These are phyloP conservation scores for Allantophomopsis cytisporea DNA, from an alignment of 2,329 filamentous ascomycete species.

Conservation along the genomic window DNA sequence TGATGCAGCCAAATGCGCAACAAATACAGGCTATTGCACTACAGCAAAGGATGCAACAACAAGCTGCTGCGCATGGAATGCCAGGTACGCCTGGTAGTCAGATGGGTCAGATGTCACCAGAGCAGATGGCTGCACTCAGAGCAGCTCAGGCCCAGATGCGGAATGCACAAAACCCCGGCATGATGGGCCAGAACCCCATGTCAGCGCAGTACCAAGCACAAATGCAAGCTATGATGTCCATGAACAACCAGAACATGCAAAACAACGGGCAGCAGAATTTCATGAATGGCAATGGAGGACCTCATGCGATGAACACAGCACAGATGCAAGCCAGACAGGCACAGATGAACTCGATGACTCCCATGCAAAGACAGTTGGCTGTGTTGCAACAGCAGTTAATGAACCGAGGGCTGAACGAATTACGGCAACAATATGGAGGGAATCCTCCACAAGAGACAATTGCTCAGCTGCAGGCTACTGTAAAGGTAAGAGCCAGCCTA, in stretches of 20 bases:
- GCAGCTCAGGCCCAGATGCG: constrained; percentile 15
- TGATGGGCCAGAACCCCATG: constrained; percentile 6
- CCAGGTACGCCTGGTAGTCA: constrained; percentile 2
- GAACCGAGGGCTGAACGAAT: constrained; percentile 21
- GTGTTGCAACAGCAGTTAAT: constrained; percentile 25
- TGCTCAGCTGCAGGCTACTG: neutral
- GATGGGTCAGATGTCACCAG: constrained; percentile 12
- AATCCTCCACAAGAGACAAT: constrained; percentile 1
- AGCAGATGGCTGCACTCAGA: constrained; percentile 17
- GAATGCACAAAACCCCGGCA: constrained; percentile 16
- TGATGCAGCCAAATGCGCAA: constrained; percentile 18
- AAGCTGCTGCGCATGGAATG: constrained; percentile 23
- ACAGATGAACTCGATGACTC: constrained; percentile 20
- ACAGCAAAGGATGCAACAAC: constrained; percentile 18
- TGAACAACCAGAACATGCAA: constrained; percentile 7
- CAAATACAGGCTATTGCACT: constrained; percentile 12
- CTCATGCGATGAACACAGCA: constrained; percentile 18
- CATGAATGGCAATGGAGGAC: constrained; percentile 23
- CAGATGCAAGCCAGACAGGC: constrained; percentile 17
- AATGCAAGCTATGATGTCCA: constrained; percentile 8
- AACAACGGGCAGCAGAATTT: constrained; percentile 15
- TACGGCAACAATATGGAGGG: constrained; percentile 18
- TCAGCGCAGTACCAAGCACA: constrained; percentile 9
- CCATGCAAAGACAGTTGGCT: neutral
- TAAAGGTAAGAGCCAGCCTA: constrained; percentile 10